Conservation (phyloP, 2,329 filamentous ascomycete genomes). For the Stagonosporopsis vannaccii region DNA sequence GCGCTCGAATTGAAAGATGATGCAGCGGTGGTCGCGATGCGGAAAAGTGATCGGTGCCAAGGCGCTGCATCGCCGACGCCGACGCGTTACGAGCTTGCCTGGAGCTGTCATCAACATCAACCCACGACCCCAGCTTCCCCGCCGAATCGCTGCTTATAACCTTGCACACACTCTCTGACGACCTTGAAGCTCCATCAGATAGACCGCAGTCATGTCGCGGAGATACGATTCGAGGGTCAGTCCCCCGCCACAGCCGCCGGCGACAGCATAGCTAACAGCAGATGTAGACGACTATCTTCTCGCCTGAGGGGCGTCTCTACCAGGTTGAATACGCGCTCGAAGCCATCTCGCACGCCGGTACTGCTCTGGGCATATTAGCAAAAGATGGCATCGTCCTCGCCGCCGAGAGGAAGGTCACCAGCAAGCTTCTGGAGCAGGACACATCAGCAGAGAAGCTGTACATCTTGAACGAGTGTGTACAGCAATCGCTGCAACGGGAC, state of each 20-base stretch:
- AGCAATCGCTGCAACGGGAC: neutral
- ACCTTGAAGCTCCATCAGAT: conserved; percentile 4
- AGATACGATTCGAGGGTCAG: conserved; percentile 96
- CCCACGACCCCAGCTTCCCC: conserved; percentile 33
- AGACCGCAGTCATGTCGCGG: conserved; percentile 76
- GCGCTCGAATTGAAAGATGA: neutral
- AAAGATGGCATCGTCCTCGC: conserved; percentile 98
- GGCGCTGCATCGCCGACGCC: conserved; percentile 37
- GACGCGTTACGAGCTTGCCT: conserved; percentile 44
- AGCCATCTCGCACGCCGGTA: conserved; percentile 97
- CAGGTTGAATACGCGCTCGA: conserved; percentile 99
- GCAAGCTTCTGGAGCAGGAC: conserved; percentile 98
- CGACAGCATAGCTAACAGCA: conserved; percentile 29
- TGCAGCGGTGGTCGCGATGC: conserved; percentile 5
- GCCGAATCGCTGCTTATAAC: conserved; percentile 21
- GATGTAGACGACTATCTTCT: conserved; percentile 96
- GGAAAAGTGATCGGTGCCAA: conserved; percentile 43
- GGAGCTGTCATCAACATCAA: conserved; percentile 45
- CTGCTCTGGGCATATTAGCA: conserved; percentile 93
- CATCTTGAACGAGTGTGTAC: conserved; percentile 90
- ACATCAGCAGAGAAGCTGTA: conserved; percentile 99
- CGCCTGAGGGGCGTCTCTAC: conserved; percentile 95
- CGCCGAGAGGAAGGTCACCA: conserved; percentile 98
- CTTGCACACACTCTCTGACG: conserved; percentile 11
- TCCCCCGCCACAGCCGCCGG: conserved; percentile 28